Evolutionary conservation across 164 flowering plant genomes (phyloP), one percentile per base, ranked within the genome.

Genomic region (Taxillus chinensis): DNA sequence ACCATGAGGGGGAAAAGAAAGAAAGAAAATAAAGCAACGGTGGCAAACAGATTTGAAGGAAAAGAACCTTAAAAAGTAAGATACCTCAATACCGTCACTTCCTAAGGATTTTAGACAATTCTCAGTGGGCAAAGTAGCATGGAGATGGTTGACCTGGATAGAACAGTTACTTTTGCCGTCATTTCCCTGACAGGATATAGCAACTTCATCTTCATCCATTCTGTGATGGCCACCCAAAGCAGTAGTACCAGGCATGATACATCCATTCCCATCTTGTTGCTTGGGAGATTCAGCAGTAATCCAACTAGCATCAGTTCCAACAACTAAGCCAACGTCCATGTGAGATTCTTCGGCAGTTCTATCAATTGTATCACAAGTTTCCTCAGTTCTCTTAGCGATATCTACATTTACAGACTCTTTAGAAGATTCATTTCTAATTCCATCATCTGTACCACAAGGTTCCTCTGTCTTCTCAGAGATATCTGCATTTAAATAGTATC

Each of bases 1-100:
- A 43, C 8, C 46, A 6, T 1, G 46, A 43, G 46, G 46, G 46
- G 46, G 46, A 43, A 9, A 43, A 43, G 46, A 2, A 43, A 43
- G 46, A 43, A 43, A 6, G 10, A 43, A 43, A 43, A 6, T 43
- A 6, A 6, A 43, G 10, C 46, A 4, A 48, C 4, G 4, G 12
- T 5, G 14, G 4, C 13, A 48, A 48, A 48, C 11, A 48, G 14
- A 48, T 4, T 8, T 1, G 51, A 12, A 12, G 51, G 14, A 48
- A 12, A 48, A 8, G 11, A 48, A 48, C 11, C 27, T 27, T 27
- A 27, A 27, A 27, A 27, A 27, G 0, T 27, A 27, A 48, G 14
- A 12, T 55, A 63, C 73, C 55, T 67, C 60, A 11, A 41, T 64
- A 54, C 55, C 7, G 39, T 13, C 52, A 66, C 59, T 68, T 66